phyloP scores from a whole-genome alignment of 148 eudicot genomes.

The Cornus kousa region DNA sequence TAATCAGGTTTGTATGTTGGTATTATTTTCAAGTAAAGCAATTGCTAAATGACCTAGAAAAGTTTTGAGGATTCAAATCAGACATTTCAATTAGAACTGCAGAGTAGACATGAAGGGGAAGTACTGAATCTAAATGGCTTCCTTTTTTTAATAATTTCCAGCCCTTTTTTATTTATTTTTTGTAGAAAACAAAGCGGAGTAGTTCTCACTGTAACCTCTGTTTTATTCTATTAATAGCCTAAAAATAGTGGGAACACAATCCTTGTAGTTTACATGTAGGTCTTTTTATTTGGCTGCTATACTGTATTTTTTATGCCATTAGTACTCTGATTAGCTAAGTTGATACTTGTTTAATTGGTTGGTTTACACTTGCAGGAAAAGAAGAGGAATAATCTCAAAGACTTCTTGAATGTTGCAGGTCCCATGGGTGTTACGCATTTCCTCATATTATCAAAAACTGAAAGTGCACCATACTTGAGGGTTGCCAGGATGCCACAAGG shows the following conservation, averaged over 20 bases:
- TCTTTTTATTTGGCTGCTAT: too few species aligned
- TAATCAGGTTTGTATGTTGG: too few species aligned
- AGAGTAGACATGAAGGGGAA: background rate
- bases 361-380: slow-evolving; percentile 60
- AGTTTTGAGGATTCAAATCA: background rate
- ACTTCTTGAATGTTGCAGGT: slow-evolving; percentile 87
- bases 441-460: slow-evolving; percentile 80
- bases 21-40: too few species aligned
- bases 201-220: too few species aligned
- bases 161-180: too few species aligned
- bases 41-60: background rate
- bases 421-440: slow-evolving; percentile 97
- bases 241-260: too few species aligned
- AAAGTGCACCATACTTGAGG: slow-evolving; percentile 66
- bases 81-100: background rate
- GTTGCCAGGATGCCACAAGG: slow-evolving; percentile 92
- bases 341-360: slow-evolving; percentile 15
- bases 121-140: background rate
- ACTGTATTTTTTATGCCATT: too few species aligned
- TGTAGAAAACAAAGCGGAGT: too few species aligned
- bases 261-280: too few species aligned
- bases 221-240: too few species aligned
- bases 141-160: background rate
- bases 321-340: background rate
- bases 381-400: slow-evolving; percentile 75